A percentile compares a stretch with the other conserved stretches of the same genome.
Conservation (phyloP, 2,329 filamentous ascomycete species). For the Emmonsia crescens region DNA sequence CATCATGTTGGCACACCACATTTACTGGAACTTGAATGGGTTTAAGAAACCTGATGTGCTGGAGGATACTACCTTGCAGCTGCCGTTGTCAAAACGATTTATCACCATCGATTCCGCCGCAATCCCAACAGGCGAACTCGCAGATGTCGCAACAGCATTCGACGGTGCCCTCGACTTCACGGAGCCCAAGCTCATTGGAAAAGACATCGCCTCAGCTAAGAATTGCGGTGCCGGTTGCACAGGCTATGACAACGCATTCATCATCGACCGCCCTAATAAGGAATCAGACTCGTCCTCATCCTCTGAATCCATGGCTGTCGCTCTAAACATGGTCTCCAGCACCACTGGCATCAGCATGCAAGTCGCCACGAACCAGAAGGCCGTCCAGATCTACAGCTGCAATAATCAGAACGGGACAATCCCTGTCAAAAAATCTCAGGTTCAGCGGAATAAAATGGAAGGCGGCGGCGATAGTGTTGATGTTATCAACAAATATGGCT, state of each 20-base stretch:
- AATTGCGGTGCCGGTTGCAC: slow-evolving; percentile 74
- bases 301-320: slow-evolving; percentile 27
- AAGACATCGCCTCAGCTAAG: slow-evolving; percentile 51
- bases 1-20: slow-evolving; percentile 42
- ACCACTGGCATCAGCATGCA: slow-evolving; percentile 73
- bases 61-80: slow-evolving; percentile 34
- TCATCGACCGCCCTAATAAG: slow-evolving; percentile 34
- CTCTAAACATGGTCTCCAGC: slow-evolving; percentile 55
- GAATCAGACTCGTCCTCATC: slow-evolving; percentile 19
- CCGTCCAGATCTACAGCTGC: slow-evolving; percentile 83
- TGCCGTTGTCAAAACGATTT: slow-evolving; percentile 37
- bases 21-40: slow-evolving; percentile 43
- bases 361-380: slow-evolving; percentile 71
- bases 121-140: slow-evolving; percentile 66
- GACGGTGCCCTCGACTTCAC: slow-evolving; percentile 51
- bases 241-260: slow-evolving; percentile 61
- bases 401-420: slow-evolving; percentile 59
- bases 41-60: slow-evolving; percentile 35
- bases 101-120: slow-evolving; percentile 49
- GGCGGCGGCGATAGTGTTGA: slow-evolving; percentile 28
- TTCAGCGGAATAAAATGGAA: slow-evolving; percentile 42
- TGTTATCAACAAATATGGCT: slow-evolving; percentile 58
- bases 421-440: slow-evolving; percentile 32
- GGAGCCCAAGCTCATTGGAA: slow-evolving; percentile 65
- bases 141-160: slow-evolving; percentile 61